A percentile compares a stretch with the other conserved stretches of the same genome.
These are phyloP conservation scores for Cladorrhinum sp. DNA, from an alignment of 2,329 filamentous ascomycete genomes.

Conservation along the genomic window DNA sequence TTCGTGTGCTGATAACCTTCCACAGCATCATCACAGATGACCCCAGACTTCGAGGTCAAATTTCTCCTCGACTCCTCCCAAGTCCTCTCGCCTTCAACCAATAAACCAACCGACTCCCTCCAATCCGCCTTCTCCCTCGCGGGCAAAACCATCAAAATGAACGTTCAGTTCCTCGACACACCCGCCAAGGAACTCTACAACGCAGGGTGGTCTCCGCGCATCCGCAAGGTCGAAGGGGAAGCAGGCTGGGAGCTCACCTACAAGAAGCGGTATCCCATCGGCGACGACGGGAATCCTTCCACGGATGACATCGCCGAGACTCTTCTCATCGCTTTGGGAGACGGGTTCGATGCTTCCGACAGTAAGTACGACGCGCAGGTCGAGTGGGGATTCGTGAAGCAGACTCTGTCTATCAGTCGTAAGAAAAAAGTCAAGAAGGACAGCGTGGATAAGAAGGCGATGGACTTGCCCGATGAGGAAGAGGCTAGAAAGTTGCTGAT, in stretches of 20 bases:
- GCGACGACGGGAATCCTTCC: constrained; percentile 28
- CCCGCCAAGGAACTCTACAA: constrained; percentile 32
- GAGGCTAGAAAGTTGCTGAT: constrained; percentile 27
- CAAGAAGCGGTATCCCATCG: constrained; percentile 37
- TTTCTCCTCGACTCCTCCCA: constrained; percentile 32
- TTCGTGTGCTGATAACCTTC: not conserved
- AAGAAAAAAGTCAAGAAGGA: constrained; percentile 26
- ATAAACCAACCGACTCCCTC: constrained; percentile 31
- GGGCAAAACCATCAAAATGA: constrained; percentile 34
- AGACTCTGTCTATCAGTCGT: constrained; percentile 37
- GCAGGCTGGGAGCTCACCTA: constrained; percentile 37
- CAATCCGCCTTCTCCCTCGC: constrained; percentile 32
- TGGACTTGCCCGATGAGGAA: constrained; percentile 25
- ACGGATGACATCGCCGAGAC: constrained; percentile 17
- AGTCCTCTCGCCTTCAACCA: constrained; percentile 31
- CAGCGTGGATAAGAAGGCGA: constrained; percentile 28
- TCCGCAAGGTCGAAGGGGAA: constrained; percentile 36
- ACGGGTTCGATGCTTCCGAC: constrained; percentile 34
- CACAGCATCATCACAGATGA: constrained; percentile 21
- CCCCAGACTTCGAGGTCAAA: constrained; percentile 36
- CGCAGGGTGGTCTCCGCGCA: constrained; percentile 36
- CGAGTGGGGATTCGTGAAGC: constrained; percentile 37
- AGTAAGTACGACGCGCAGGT: constrained; percentile 36
- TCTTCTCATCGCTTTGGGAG: constrained; percentile 31
- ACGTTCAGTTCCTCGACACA: constrained; percentile 39